Evolutionary conservation across 2,329 filamentous ascomycete genomes (phyloP).

Genomic region (Volutella citrinella): DNA sequence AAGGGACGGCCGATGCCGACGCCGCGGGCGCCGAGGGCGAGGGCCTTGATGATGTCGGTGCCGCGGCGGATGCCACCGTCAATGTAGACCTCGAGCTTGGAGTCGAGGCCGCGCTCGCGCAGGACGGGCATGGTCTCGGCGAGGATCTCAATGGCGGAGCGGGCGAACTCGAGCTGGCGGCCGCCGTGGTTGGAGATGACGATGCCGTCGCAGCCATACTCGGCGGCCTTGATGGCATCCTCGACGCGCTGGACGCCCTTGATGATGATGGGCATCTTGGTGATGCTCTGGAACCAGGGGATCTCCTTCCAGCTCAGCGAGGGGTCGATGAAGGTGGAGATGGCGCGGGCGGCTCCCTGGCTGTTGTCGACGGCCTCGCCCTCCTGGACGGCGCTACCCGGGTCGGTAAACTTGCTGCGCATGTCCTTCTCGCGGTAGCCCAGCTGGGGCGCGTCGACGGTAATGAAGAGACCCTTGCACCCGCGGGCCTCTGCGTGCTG

Average conservation of each 20-base stretch:
- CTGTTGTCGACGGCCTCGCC: conserved; percentile 76
- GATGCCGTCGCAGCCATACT: conserved; percentile 79
- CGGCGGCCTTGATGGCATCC: conserved; percentile 84
- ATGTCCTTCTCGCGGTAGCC: conserved; percentile 97
- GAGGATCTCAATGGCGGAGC: conserved; percentile 84
- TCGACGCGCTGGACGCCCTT: conserved; percentile 97
- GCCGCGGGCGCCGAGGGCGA: conserved; percentile 87
- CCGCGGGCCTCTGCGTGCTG: conserved; percentile 87
- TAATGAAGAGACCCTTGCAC: conserved; percentile 96
- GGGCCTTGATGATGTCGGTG: conserved; percentile 92
- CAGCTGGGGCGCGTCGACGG: conserved; percentile 93
- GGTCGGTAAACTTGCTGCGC: conserved; percentile 86
- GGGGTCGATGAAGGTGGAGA: conserved; percentile 96
- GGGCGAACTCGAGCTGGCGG: conserved; percentile 87
- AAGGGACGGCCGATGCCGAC: conserved; percentile 95
- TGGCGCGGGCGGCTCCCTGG: conserved; percentile 91
- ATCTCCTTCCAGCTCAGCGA: conserved; percentile 91
- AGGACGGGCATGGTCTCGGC: conserved; percentile 91
- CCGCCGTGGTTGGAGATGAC: conserved; percentile 96
- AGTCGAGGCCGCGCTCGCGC: conserved; percentile 67
- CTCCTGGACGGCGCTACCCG: conserved; percentile 77
- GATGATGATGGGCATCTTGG: conserved; percentile 89
- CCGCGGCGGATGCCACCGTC: conserved; percentile 88
- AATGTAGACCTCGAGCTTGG: conserved; percentile 81
- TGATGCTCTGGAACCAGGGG: conserved; percentile 87